Percentiles rank a stretch among this genome's conserved stretches.
Conservation (phyloP, 2,329 filamentous ascomycete genomes). For the Alternaria brassicicola region DNA sequence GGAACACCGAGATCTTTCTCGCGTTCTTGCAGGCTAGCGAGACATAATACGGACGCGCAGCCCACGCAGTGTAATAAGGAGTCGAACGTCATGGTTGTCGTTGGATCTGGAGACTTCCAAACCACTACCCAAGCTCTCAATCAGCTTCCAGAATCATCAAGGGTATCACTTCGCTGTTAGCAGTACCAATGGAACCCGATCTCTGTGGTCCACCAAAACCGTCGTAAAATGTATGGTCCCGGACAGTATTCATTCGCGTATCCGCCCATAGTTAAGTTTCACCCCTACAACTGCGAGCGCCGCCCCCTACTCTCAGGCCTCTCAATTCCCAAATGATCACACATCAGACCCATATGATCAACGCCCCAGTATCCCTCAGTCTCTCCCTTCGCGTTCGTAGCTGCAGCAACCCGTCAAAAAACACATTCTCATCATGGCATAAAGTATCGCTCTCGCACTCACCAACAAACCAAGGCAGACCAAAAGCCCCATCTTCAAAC, state of each 20-base stretch:
- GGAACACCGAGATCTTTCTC: not conserved
- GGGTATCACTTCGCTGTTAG: not conserved
- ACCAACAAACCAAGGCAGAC: conserved; percentile 65
- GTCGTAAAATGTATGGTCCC: not conserved
- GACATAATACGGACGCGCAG: not conserved
- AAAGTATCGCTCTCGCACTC: too few relatives aligned
- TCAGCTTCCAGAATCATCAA: not conserved
- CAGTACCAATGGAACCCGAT: not conserved
- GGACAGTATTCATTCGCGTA: not conserved
- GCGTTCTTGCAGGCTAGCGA: not conserved
- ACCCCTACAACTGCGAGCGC: conserved; percentile 47
- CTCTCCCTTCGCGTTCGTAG: conserved; percentile 60
- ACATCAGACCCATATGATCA: conserved; percentile 64
- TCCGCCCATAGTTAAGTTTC: not conserved
- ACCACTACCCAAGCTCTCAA: too few relatives aligned
- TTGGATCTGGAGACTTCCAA: too few relatives aligned
- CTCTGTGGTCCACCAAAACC: not conserved
- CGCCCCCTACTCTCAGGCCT: conserved; percentile 44
- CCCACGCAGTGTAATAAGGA: not conserved
- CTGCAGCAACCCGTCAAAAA: too few relatives aligned
- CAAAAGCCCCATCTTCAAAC: conserved; percentile 63
- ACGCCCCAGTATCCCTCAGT: conserved; percentile 65
- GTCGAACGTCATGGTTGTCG: not conserved
- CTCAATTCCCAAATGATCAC: conserved; percentile 60
- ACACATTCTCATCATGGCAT: too few relatives aligned